Evolutionary conservation across 2,329 filamentous ascomycete species (phyloP), one percentile per base, ranked within the genome.

Genomic region (Cladosporium sp.): DNA sequence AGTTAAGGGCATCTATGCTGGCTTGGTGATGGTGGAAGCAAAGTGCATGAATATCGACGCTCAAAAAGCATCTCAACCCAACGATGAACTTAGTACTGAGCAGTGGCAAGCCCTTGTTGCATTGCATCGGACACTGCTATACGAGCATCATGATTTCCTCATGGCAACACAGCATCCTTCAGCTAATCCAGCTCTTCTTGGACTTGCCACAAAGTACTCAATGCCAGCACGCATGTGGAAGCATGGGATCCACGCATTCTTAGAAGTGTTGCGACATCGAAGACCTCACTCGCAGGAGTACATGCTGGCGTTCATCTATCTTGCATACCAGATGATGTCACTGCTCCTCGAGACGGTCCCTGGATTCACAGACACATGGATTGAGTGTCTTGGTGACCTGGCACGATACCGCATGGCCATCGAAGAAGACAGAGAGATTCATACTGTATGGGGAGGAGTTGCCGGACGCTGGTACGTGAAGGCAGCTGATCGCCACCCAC

Each of bases 171-270:
- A 97, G 71, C 93, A 98, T 73, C 93, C 92, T 0, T 90, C 89
- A 0, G 92, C 92, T 0, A 91, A 85, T 28, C 83, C 84, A 0
- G 87, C 89, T 0, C 76, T 98, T 0, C 84, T 86, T 3, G 82
- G 87, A 0, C 78, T 97, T 0, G 90, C 93, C 0, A 85, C 85
- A 0, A 95, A 95, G 68, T 97, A 97, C 71, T 88, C 88, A 0
- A 97, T 98, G 92, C 93, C 94, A 0, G 92, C 92, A 0, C 83
- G 94, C 0, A 95, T 98, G 91, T 98, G 95, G 95, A 85, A 92
- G 0, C 92, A 96, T 71, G 94, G 92, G 0, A 97, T 98, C 3
- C 92, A 79, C 59, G 74, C 75, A 0, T 78, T 78, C 65, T 67
- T 79, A 21, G 77, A 79, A 67, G 72, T 78, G 0, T 77, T 96